Conservation (phyloP, 257 asterid genomes). For the Oldenlandia corymbosa region DNA sequence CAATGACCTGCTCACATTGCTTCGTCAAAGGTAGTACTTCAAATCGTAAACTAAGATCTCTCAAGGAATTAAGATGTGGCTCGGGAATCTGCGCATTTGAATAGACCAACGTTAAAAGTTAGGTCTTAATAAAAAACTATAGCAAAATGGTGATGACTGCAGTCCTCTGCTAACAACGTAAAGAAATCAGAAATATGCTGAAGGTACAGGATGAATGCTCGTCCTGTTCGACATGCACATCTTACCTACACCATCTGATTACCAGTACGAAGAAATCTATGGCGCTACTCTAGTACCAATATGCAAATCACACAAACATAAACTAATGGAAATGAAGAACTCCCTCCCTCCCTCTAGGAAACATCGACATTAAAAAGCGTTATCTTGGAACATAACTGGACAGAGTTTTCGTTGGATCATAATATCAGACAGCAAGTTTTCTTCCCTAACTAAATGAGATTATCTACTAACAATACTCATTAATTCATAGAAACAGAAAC, state of each 20-base stretch:
- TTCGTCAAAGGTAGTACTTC: conserved; percentile 55
- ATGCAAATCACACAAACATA: not conserved
- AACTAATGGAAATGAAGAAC: not conserved
- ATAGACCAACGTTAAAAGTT: conserved; percentile 10
- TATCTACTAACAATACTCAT: not conserved
- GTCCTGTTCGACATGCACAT: not conserved
- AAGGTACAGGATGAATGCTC: not conserved
- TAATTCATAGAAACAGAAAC: not conserved
- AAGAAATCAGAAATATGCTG: not conserved
- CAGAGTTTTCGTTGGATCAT: not conserved
- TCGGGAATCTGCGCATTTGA: conserved; percentile 54
- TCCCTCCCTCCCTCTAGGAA: not conserved
- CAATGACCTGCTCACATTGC: conserved; percentile 77
- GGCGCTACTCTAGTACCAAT: not conserved
- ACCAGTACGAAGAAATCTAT: not conserved
- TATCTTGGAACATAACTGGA: not conserved
- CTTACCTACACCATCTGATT: not conserved
- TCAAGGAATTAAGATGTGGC: conserved; percentile 52
- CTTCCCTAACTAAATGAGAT: not conserved
- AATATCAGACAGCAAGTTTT: not conserved
- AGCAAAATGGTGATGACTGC: not conserved
- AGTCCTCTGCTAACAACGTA: not conserved
- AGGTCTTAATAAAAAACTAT: not conserved
- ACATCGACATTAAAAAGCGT: not conserved
- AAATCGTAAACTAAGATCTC: conserved; percentile 58